These are phyloP conservation scores for Tylopilus felleus DNA, from an alignment of 768 basidiomycete species.

Conservation along the genomic window DNA sequence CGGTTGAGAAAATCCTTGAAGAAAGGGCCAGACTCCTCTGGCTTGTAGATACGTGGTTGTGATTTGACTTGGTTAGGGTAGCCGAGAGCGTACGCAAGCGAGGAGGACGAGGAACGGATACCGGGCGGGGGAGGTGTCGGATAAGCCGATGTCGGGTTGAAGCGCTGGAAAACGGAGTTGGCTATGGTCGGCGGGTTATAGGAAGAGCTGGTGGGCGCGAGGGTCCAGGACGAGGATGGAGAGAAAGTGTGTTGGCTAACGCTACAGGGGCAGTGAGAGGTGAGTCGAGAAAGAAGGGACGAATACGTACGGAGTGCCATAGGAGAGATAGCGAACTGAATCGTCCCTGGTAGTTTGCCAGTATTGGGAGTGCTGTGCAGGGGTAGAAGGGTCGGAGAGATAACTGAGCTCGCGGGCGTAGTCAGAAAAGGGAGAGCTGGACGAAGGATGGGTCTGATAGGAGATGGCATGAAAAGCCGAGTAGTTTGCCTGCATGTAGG, in stretches of 20 bases:
- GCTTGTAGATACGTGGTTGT: slow-evolving; percentile 37
- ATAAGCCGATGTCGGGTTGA: slow-evolving; percentile 59
- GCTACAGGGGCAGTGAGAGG: slow-evolving; percentile 7
- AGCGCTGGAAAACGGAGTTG: slow-evolving; percentile 62
- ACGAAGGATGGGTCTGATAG: slow-evolving; percentile 32
- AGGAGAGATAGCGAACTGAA: slow-evolving; percentile 56
- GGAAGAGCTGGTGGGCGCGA: slow-evolving; percentile 42
- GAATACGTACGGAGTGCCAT: slow-evolving; percentile 46
- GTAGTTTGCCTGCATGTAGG: slow-evolving; percentile 53
- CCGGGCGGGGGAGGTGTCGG: slow-evolving; percentile 68
- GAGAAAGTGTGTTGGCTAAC: slow-evolving; percentile 30
- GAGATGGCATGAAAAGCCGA: slow-evolving; percentile 23
- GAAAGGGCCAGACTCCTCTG: slow-evolving; percentile 60
- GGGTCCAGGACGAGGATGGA: slow-evolving; percentile 40
- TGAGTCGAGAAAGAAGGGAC: slow-evolving; percentile 1
- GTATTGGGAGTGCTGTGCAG: slow-evolving; percentile 48
- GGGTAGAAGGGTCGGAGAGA: slow-evolving; percentile 46
- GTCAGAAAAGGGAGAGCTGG: slow-evolving; percentile 60
- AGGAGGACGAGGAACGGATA: slow-evolving; percentile 65
- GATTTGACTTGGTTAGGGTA: slow-evolving; percentile 31
- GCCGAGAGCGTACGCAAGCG: slow-evolving; percentile 71
- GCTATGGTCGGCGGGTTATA: slow-evolving; percentile 59
- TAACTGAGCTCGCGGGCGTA: slow-evolving; percentile 62
- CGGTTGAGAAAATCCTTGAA: slow-evolving; percentile 59
- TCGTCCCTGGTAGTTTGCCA: slow-evolving; percentile 66